phyloP scores from a whole-genome alignment of 148 eudicot species.

The Dianthus caryophyllus region DNA sequence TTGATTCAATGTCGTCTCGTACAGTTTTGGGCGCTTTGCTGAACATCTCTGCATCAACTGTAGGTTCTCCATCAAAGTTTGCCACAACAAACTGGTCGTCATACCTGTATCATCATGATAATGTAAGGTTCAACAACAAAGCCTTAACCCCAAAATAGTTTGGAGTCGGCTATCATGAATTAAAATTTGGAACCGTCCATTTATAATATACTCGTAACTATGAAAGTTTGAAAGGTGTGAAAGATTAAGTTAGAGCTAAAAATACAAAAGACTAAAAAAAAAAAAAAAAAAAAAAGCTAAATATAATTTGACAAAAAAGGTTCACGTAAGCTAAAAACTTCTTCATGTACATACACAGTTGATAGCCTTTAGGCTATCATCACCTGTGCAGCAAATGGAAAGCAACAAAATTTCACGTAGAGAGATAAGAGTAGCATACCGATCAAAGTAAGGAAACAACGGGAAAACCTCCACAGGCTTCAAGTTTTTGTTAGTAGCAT shows the following conservation, averaged over 20 bases:
- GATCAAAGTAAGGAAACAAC: slow-evolving; percentile 77
- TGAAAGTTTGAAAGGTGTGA: too few species aligned
- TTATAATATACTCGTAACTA: too few species aligned
- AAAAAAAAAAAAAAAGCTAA: too few species aligned
- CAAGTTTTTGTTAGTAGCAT: slow-evolving; percentile 65
- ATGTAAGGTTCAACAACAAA: slow-evolving; percentile 14
- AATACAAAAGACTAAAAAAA: too few species aligned
- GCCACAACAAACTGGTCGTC: slow-evolving; percentile 66
- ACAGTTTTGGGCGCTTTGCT: slow-evolving; percentile 53
- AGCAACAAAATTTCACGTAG: not conserved
- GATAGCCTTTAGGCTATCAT: not conserved
- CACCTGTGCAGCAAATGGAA: not conserved
- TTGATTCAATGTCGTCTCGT: slow-evolving; percentile 64
- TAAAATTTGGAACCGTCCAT: too few species aligned
- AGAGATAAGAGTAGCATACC: slow-evolving; percentile 40
- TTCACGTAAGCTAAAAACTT: too few species aligned
- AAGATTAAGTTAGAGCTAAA: too few species aligned
- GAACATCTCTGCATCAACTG: slow-evolving; percentile 78
- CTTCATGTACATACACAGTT: too few species aligned
- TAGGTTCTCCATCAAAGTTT: slow-evolving; percentile 87
- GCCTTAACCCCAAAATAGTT: slow-evolving; percentile 8
- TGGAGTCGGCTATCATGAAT: too few species aligned
- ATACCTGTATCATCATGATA: slow-evolving; percentile 41
- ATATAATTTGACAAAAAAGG: too few species aligned
- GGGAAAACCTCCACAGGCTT: slow-evolving; percentile 82